A percentile compares a stretch with the other conserved stretches of the same genome.
phyloP scores from a whole-genome alignment of 805 yeast genomes.

The Candida michaelii region DNA sequence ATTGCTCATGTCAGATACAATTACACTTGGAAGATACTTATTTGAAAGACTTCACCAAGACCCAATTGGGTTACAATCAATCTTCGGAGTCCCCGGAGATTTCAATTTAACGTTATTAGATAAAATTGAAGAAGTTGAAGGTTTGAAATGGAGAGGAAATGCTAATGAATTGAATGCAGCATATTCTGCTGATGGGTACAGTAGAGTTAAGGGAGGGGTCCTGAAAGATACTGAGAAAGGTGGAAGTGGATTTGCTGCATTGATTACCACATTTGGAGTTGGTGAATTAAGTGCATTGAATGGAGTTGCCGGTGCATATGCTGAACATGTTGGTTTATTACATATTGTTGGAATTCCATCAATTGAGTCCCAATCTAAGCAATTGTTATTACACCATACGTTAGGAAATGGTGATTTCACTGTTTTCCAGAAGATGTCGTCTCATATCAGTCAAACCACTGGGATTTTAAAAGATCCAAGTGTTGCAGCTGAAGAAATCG shows the following conservation, averaged over 20 bases:
- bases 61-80: conserved; percentile 57
- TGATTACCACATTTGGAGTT: conserved; percentile 87
- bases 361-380: conserved; percentile 56
- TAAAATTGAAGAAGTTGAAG: conserved; percentile 70
- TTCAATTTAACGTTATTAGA: conserved; percentile 73
- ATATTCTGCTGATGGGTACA: conserved; percentile 86
- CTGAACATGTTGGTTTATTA: conserved; percentile 83
- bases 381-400: conserved; percentile 42
- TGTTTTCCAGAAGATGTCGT: conserved; percentile 73
- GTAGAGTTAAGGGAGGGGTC: conserved; percentile 64
- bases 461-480: conserved; percentile 61
- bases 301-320: conserved; percentile 86
- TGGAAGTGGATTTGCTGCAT: conserved; percentile 48
- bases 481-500: conserved; percentile 70
- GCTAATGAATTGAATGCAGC: conserved; percentile 90
- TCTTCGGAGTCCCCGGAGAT: conserved; percentile 83
- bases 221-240: conserved; percentile 8
- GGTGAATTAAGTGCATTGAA: conserved; percentile 84
- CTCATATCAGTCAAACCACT: conserved; percentile 65
- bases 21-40: conserved; percentile 72
- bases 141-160: conserved; percentile 86
- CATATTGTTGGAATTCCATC: conserved; percentile 90
- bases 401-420: conserved; percentile 46
- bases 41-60: conserved; percentile 75
- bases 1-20: conserved; percentile 24